phyloP scores from a whole-genome alignment of 2,329 filamentous ascomycete genomes.

The Zasmidium citrigriseum region DNA sequence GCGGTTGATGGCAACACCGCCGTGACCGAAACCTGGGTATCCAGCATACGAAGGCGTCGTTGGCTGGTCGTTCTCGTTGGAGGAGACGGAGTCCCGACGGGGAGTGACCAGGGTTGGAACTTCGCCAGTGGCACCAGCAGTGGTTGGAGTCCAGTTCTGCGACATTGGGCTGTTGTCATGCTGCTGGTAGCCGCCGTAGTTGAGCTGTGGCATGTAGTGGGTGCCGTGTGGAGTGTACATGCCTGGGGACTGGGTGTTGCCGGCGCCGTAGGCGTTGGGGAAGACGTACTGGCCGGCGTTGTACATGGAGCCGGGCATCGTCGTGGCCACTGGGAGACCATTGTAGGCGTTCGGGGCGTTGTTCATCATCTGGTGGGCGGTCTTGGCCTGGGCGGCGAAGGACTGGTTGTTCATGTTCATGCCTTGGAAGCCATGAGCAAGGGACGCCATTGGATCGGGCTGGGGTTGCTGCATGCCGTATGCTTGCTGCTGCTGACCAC shows the following conservation, averaged over 20 bases:
- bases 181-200: constrained; percentile 48
- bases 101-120: constrained; percentile 54
- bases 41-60: constrained; percentile 49
- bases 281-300: constrained; percentile 35
- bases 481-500: constrained; percentile 31
- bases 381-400: constrained; percentile 38
- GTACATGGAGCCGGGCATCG: constrained; percentile 36
- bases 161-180: constrained; percentile 50
- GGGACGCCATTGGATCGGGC: constrained; percentile 35
- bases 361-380: constrained; percentile 35
- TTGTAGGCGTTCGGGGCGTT: constrained; percentile 31
- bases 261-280: constrained; percentile 31
- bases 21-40: constrained; percentile 41
- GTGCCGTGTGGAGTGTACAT: constrained; percentile 48
- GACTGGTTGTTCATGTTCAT: constrained; percentile 39
- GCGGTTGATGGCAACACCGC: constrained; percentile 50
- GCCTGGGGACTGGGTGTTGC: constrained; percentile 36
- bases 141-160: constrained; percentile 45
- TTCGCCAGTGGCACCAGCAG: constrained; percentile 46
- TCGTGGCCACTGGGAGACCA: constrained; percentile 27
- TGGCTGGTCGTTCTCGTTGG: constrained; percentile 54
- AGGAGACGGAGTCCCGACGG: constrained; percentile 54
- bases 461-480: constrained; percentile 37
- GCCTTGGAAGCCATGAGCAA: constrained; percentile 43
- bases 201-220: constrained; percentile 45